These are phyloP conservation scores for Castanea mollissima DNA, from an alignment of 306 rosid species.

Conservation along the genomic window DNA sequence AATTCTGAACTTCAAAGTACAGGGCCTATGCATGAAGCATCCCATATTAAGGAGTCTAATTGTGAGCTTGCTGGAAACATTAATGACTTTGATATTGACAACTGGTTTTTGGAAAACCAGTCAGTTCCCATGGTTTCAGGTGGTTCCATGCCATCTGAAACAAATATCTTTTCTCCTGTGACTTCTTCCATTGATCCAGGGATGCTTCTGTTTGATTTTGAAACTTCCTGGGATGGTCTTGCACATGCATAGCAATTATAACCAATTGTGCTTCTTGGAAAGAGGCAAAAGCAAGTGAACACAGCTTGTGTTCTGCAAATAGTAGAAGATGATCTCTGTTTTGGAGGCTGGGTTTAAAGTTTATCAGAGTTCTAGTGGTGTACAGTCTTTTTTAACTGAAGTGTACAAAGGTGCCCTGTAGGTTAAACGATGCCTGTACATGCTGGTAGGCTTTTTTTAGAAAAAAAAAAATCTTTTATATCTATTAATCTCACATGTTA, in stretches of 20 bases:
- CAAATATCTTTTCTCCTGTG: conserved; percentile 42
- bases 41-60: conserved; percentile 22
- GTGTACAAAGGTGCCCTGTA: conserved; percentile 18
- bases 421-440: conserved; percentile 25
- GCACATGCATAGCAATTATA: conserved; percentile 20
- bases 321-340: not conserved
- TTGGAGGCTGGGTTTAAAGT: not conserved
- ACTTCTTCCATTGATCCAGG: conserved; percentile 29
- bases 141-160: conserved; percentile 32
- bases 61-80: conserved; percentile 10
- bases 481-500: not conserved
- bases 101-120: conserved; percentile 43
- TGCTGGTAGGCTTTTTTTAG: not conserved
- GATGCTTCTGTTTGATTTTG: conserved; percentile 40
- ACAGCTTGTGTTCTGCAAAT: not conserved
- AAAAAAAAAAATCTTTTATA: not conserved
- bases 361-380: conserved; percentile 4
- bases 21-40: conserved; percentile 24
- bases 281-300: conserved; percentile 1
- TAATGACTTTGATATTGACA: conserved; percentile 29
- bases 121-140: conserved; percentile 23
- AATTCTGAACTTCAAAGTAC: conserved; percentile 24
- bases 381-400: conserved; percentile 15
- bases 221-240: conserved; percentile 37
- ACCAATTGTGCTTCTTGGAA: conserved; percentile 17